These are phyloP conservation scores for Schizonepeta tenuifolia DNA, from an alignment of 257 asterid genomes.

Conservation along the genomic window DNA sequence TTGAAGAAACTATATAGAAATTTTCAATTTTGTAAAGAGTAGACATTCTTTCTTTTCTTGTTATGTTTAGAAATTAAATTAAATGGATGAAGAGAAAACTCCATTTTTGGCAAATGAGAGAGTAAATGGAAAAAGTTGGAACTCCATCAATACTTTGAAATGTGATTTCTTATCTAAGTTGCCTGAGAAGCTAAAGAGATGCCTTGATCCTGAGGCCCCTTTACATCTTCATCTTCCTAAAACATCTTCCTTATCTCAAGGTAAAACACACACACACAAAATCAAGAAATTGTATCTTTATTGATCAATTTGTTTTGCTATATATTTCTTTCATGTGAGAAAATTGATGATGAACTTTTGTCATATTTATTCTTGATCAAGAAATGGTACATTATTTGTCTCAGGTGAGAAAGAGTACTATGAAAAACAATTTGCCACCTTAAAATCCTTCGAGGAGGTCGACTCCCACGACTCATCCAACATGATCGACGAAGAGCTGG, in stretches of 20 bases:
- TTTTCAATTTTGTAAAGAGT: too few species aligned
- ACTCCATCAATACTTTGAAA: constrained; percentile 43
- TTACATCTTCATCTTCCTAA: constrained; percentile 47
- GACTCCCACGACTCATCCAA: constrained; percentile 50
- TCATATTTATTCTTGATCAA: background rate
- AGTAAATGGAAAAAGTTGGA: background rate
- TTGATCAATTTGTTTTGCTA: too few species aligned
- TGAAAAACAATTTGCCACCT: constrained; percentile 67
- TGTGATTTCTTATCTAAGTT: constrained; percentile 67
- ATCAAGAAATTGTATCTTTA: too few species aligned
- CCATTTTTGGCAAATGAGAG: constrained; percentile 50
- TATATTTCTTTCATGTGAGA: background rate
- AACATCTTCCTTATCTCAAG: constrained; percentile 49
- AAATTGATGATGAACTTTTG: background rate
- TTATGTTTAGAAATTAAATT: too few species aligned
- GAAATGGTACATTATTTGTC: background rate
- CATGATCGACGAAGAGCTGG: constrained; percentile 52
- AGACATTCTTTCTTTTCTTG: background rate
- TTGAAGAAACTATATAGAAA: too few species aligned
- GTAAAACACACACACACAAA: constrained; percentile 18
- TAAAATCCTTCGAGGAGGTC: constrained; percentile 71
- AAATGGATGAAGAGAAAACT: constrained; percentile 47
- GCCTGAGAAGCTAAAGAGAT: constrained; percentile 58
- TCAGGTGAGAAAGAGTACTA: constrained; percentile 74
- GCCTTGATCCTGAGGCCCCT: constrained; percentile 64